Conservation (phyloP, 202 grass and related monocot species). For the Schoenoplectus triqueter region DNA sequence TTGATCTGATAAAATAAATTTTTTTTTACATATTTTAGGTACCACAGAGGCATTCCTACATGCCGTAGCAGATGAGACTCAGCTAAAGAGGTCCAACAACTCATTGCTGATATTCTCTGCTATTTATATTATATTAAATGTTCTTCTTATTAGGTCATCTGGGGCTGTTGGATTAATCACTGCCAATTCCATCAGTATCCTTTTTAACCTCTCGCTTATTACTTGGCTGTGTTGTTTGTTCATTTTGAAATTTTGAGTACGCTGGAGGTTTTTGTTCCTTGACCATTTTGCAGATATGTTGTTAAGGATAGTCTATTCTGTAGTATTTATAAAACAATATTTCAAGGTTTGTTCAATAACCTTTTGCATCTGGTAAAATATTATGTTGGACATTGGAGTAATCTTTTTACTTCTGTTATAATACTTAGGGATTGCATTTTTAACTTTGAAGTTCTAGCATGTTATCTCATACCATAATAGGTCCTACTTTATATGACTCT, state of each 20-base stretch:
- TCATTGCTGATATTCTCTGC: conserved; percentile 79
- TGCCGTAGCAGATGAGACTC: conserved; percentile 82
- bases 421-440: no score
- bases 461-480: no score
- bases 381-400: no score
- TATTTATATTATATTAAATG: conserved; percentile 77
- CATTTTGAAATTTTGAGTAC: conserved; percentile 9
- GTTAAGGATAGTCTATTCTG: conserved; percentile 79
- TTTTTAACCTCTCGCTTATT: conserved; percentile 44
- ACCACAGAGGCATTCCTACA: conserved; percentile 95
- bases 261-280: conserved; percentile 49
- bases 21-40: conserved; percentile 45
- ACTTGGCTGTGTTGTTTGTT: conserved; percentile 24
- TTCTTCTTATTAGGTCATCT: conserved; percentile 69
- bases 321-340: conserved; percentile 73
- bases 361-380: conserved; percentile 30
- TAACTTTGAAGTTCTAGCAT: no score
- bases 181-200: conserved; percentile 95
- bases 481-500: no score
- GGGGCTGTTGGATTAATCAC: conserved; percentile 88
- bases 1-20: background rate
- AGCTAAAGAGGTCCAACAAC: conserved; percentile 88
- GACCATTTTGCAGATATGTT: conserved; percentile 76
- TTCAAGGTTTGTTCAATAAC: conserved; percentile 65
- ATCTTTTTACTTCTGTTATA: no score